Percentiles rank a stretch among this genome's conserved stretches.
Conservation (phyloP, 2,329 filamentous ascomycete species). For the Tolypocladium ovalisporum region DNA sequence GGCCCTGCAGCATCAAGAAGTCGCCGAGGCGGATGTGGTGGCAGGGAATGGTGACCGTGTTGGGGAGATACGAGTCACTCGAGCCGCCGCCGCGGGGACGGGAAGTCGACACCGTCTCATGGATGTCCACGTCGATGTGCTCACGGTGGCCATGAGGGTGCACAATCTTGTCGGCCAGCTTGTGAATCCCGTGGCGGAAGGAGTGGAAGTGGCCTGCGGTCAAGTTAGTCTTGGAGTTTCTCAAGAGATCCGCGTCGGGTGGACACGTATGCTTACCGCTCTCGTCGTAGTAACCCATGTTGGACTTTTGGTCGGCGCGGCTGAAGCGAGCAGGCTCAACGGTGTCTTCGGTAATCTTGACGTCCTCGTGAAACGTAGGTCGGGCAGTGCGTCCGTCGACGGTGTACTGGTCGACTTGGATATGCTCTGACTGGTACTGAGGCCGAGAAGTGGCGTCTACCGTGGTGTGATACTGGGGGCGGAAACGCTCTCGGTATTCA, state of each 20-base stretch:
- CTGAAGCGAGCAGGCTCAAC: slow-evolving; percentile 41
- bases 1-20: slow-evolving; percentile 96
- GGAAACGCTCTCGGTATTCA: slow-evolving; percentile 53
- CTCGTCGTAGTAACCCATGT: slow-evolving; percentile 58
- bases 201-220: slow-evolving; percentile 46
- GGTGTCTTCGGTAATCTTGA: slow-evolving; percentile 55
- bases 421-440: slow-evolving; percentile 18
- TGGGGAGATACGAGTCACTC: slow-evolving; percentile 37
- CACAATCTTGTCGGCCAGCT: slow-evolving; percentile 44
- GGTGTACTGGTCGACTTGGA: slow-evolving; percentile 23
- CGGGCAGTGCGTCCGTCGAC: slow-evolving; percentile 24
- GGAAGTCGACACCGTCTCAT: slow-evolving; percentile 16
- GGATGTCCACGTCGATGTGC: slow-evolving; percentile 36
- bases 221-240: background rate
- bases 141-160: slow-evolving; percentile 36
- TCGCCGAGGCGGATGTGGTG: slow-evolving; percentile 99
- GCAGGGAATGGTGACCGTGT: slow-evolving; percentile 96
- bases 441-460: slow-evolving; percentile 21
- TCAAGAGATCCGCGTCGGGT: too few relatives aligned
- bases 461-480: slow-evolving; percentile 33
- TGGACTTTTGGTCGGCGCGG: slow-evolving; percentile 33
- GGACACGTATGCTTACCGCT: slow-evolving; percentile 34
- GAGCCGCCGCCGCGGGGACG: slow-evolving; percentile 15
- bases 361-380: slow-evolving; percentile 42
- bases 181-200: slow-evolving; percentile 44